A percentile compares a stretch with the other conserved stretches of the same genome.
These are phyloP conservation scores for Ceratobasidium theobromae DNA, from an alignment of 1,284 basidiomycete genomes.

Conservation along the genomic window DNA sequence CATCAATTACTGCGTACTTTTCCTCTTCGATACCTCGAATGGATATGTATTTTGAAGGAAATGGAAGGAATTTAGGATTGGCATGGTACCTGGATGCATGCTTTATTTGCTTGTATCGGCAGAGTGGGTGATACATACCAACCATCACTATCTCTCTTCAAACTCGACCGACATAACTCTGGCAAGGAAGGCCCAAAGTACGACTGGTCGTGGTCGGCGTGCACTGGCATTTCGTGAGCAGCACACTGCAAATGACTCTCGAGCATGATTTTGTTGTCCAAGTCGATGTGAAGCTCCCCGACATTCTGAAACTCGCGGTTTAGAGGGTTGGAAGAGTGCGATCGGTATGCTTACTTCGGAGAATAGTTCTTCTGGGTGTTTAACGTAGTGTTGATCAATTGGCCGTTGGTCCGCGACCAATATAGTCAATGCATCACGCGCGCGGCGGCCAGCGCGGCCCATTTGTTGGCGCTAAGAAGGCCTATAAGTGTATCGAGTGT, in stretches of 20 bases:
- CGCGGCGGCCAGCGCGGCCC: slow-evolving; percentile 81
- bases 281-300: slow-evolving; percentile 69
- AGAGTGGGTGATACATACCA: slow-evolving; percentile 52
- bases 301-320: slow-evolving; percentile 43
- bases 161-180: slow-evolving; percentile 57
- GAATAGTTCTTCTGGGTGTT: slow-evolving; percentile 71
- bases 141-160: slow-evolving; percentile 64
- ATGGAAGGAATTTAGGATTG: slow-evolving; percentile 74
- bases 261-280: slow-evolving; percentile 73
- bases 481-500: not conserved
- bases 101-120: not conserved
- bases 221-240: slow-evolving; percentile 81
- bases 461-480: slow-evolving; percentile 76
- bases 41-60: slow-evolving; percentile 70
- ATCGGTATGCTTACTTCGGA: slow-evolving; percentile 44
- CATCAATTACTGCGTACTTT: slow-evolving; percentile 73
- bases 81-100: slow-evolving; percentile 68
- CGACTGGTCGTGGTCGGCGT: slow-evolving; percentile 56
- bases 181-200: slow-evolving; percentile 72
- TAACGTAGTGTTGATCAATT: slow-evolving; percentile 77
- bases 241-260: slow-evolving; percentile 90
- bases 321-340: not conserved
- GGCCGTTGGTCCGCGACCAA: slow-evolving; percentile 72
- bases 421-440: slow-evolving; percentile 80
- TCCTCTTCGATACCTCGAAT: slow-evolving; percentile 80